These are phyloP conservation scores for Brassica balearica DNA, from an alignment of 441 rosid species.

Conservation along the genomic window DNA sequence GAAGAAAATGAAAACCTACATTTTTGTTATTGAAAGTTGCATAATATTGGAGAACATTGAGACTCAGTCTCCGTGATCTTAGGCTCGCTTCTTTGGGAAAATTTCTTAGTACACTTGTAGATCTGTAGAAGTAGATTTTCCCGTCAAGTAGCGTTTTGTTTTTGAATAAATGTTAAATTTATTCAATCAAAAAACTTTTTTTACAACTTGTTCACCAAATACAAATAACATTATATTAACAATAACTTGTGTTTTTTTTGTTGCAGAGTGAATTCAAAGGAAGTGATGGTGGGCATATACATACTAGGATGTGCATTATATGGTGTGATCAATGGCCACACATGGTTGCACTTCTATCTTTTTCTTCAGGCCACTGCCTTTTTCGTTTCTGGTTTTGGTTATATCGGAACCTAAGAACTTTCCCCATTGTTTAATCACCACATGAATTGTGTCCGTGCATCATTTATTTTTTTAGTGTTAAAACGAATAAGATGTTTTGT, in stretches of 20 bases:
- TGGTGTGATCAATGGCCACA: slow-evolving; percentile 46
- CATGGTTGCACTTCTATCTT: slow-evolving; percentile 53
- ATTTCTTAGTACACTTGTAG: neutral
- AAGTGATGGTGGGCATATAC: slow-evolving; percentile 53
- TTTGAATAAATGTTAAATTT: too few relatives aligned
- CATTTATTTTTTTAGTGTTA: neutral
- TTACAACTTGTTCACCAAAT: too few relatives aligned
- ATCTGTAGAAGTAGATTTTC: neutral
- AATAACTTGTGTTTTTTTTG: neutral
- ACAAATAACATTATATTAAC: neutral
- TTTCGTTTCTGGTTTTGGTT: slow-evolving; percentile 51
- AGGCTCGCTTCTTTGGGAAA: neutral
- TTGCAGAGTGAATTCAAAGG: slow-evolving; percentile 46
- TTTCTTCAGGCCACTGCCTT: slow-evolving; percentile 56
- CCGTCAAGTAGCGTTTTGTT: neutral
- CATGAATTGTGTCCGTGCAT: neutral
- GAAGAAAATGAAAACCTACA: slow-evolving; percentile 12
- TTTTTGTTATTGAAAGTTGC: neutral
- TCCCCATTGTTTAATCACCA: neutral
- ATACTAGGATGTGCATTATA: slow-evolving; percentile 50
- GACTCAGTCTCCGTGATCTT: neutral
- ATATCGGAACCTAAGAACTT: slow-evolving; percentile 37
- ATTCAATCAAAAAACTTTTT: too few relatives aligned
- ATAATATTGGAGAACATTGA: neutral
- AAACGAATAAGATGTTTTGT: neutral